Base-by-base conservation (phyloP, 306 rosid genomes). In the Coriaria nepalensis region DNA sequence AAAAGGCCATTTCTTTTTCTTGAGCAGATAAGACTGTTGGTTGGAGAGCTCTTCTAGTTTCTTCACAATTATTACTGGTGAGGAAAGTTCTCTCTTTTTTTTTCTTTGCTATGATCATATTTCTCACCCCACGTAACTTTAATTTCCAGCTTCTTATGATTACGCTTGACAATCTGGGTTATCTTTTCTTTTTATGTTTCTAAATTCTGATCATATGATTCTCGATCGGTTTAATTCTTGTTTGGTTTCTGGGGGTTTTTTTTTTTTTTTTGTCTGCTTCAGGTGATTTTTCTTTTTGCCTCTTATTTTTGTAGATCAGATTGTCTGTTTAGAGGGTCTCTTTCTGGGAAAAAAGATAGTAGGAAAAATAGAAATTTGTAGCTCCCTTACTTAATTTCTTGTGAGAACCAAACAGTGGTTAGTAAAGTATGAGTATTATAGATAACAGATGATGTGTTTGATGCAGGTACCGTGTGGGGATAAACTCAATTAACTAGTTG, bases 21-120 rank as follows among this genome's bases (percentile, higher is more conserved):
- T n/a, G n/a, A 70, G 70, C 63, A 55, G 77, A 71, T 71, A 79
- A 79, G 94, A 70, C 75, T 70, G 64, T 73, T 61, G 53, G 70
- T 40, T 65, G 73, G 49, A 67, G 59, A 64, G 46, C 8, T 51
- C 58, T 57, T 43, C 55, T 39, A 47, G 40, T 14, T 39, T 39
- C 59, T 33, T 9, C 42, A 34, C 49, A 50, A 71, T 66, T 56
- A 33, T 74, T 72, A 45, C 76, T 49, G 82, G 84, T 76, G 45
- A 72, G 56, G 38, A 0, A 43, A 20, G 14, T 53, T 42, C 62
- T 48, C 29, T n/a, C n/a, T n/a, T n/a, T n/a, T n/a, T n/a, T n/a
- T n/a, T n/a, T n/a, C n/a, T n/a, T n/a, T n/a, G n/a, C n/a, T n/a
- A n/a, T n/a, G 29, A 20, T 14, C 11, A 32, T 45, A 6, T 15